phyloP scores from a whole-genome alignment of 805 yeast genomes.

The Torulaspora franciscae region DNA sequence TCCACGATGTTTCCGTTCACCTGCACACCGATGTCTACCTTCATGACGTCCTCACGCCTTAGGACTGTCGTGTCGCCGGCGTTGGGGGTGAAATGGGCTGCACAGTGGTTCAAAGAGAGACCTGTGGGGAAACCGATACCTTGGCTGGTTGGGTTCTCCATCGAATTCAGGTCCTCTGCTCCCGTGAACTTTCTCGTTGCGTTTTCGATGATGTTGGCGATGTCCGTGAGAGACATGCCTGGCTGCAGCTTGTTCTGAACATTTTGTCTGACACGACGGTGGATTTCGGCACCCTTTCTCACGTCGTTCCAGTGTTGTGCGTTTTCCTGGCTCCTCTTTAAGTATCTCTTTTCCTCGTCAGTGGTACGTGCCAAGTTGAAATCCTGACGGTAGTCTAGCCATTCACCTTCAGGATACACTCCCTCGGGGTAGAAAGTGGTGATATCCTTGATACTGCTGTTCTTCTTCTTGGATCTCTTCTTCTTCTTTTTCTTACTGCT shows the following conservation, averaged over 20 bases:
- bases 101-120: constrained; percentile 83
- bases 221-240: constrained; percentile 86
- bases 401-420: constrained; percentile 80
- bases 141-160: constrained; percentile 42
- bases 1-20: constrained; percentile 92
- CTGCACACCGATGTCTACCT: constrained; percentile 95
- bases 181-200: constrained; percentile 70
- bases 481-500: constrained; percentile 38
- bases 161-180: constrained; percentile 51
- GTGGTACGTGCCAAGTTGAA: constrained; percentile 71
- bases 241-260: constrained; percentile 73
- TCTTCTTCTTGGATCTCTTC: constrained; percentile 55
- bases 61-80: constrained; percentile 84
- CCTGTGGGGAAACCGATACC: constrained; percentile 99
- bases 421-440: constrained; percentile 64
- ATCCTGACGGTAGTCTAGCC: constrained; percentile 65
- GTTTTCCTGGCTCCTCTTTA: constrained; percentile 52
- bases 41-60: constrained; percentile 86
- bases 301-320: constrained; percentile 73
- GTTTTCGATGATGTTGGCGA: constrained; percentile 86
- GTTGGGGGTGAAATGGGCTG: constrained; percentile 98
- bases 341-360: constrained; percentile 76
- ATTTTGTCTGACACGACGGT: constrained; percentile 80
- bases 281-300: constrained; percentile 95
- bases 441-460: constrained; percentile 54